Conservation (phyloP, 345 rosid species). For the Theobroma cacao region DNA sequence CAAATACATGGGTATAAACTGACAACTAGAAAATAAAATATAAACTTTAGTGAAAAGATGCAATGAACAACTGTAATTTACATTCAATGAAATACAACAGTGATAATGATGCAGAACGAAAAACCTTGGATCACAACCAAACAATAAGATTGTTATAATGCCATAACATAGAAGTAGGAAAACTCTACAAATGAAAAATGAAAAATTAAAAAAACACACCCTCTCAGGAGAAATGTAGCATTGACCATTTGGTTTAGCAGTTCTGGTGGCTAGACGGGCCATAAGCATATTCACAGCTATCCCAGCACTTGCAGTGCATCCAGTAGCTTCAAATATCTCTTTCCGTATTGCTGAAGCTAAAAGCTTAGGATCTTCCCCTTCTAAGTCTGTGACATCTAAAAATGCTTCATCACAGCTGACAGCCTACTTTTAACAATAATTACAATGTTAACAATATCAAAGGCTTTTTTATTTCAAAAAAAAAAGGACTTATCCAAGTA, state of each 20-base stretch:
- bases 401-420: conserved; percentile 99
- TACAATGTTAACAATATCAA: conserved; percentile 13
- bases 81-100: background rate
- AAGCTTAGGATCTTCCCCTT: conserved; percentile 50
- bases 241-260: conserved; percentile 95
- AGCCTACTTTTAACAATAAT: conserved; percentile 49
- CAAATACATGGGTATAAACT: background rate
- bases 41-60: background rate
- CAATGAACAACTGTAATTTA: background rate
- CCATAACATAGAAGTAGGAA: background rate
- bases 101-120: background rate
- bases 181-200: background rate
- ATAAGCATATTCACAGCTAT: conserved; percentile 86
- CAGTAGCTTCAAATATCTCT: conserved; percentile 73
- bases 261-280: conserved; percentile 94
- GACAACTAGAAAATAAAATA: background rate
- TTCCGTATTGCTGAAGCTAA: conserved; percentile 69
- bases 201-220: conserved; percentile 32
- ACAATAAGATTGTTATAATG: background rate
- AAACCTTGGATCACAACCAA: background rate
- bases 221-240: conserved; percentile 56
- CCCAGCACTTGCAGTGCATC: conserved; percentile 92
- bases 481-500: background rate
- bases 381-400: conserved; percentile 59
- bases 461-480: background rate